A percentile compares a stretch with the other conserved stretches of the same genome.
Conservation (phyloP, 1,139 yeast species). For the Candida sojae region DNA sequence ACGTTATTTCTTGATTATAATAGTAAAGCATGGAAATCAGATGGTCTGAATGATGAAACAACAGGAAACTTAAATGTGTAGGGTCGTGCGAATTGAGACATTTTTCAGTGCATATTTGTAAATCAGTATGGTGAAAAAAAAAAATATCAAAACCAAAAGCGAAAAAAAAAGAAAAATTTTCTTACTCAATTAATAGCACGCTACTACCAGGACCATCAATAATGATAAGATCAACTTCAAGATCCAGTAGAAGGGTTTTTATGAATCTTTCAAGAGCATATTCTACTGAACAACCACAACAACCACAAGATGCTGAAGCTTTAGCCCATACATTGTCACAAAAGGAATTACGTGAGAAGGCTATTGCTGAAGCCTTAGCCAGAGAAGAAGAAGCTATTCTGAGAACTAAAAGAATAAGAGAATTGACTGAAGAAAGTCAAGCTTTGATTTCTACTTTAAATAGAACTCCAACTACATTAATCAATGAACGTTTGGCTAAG, state of each 20-base stretch:
- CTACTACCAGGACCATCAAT: not conserved
- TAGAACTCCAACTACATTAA: slow-evolving; percentile 33
- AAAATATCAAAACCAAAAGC: too few species aligned
- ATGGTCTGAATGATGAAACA: not conserved
- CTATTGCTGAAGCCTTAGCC: slow-evolving; percentile 47
- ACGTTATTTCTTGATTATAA: slow-evolving; percentile 6
- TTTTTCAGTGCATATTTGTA: not conserved
- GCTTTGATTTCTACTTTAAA: slow-evolving; percentile 35
- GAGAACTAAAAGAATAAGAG: slow-evolving; percentile 37
- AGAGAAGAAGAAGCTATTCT: slow-evolving; percentile 44
- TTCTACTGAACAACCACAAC: not conserved
- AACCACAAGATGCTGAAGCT: not conserved
- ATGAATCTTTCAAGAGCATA: slow-evolving; percentile 1
- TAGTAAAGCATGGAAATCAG: slow-evolving; percentile 9
- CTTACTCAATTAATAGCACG: slow-evolving; percentile 1
- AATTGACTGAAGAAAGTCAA: slow-evolving; percentile 31
- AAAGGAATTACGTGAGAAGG: slow-evolving; percentile 40
- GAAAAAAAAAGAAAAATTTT: slow-evolving; percentile 6
- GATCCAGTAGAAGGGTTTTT: not conserved
- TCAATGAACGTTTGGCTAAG: slow-evolving; percentile 29
- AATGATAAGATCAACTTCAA: slow-evolving; percentile 7
- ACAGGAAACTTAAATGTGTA: not conserved
- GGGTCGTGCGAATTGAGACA: slow-evolving; percentile 5
- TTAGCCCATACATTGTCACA: slow-evolving; percentile 19
- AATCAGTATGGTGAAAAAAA: too few species aligned